Conservation (phyloP, 345 rosid genomes). For the Gossypium stocksii region DNA sequence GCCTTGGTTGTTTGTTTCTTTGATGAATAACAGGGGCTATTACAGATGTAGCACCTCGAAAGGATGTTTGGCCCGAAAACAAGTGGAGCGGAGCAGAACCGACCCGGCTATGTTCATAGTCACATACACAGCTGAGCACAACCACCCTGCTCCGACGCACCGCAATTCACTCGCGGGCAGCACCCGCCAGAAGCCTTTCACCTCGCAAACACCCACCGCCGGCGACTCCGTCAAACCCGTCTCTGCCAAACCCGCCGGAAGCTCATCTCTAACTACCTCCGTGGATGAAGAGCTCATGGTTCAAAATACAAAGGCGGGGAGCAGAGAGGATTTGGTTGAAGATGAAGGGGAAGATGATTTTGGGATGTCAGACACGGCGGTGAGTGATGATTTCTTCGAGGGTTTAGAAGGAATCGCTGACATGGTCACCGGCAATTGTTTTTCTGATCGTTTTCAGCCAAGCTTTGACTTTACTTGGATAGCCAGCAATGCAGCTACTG, state of each 20-base stretch:
- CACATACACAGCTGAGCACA: slow-evolving; percentile 94
- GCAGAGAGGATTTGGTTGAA: slow-evolving; percentile 51
- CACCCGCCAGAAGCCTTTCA: slow-evolving; percentile 64
- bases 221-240: slow-evolving; percentile 22
- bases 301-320: slow-evolving; percentile 34
- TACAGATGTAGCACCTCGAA: slow-evolving; percentile 95
- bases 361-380: slow-evolving; percentile 51
- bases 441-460: slow-evolving; percentile 50
- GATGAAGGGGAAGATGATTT: slow-evolving; percentile 62
- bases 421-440: slow-evolving; percentile 36
- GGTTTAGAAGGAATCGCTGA: slow-evolving; percentile 62
- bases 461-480: slow-evolving; percentile 55
- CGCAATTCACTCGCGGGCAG: slow-evolving; percentile 92
- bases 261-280: slow-evolving; percentile 49
- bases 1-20: slow-evolving; percentile 9
- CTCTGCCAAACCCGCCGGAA: slow-evolving; percentile 28
- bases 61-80: slow-evolving; percentile 94
- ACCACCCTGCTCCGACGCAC: slow-evolving; percentile 92
- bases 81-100: slow-evolving; percentile 97
- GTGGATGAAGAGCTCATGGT: slow-evolving; percentile 41
- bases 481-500: slow-evolving; percentile 35
- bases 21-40: slow-evolving; percentile 58
- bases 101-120: slow-evolving; percentile 85
- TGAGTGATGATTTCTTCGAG: slow-evolving; percentile 79
- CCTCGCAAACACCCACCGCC: slow-evolving; percentile 22